These are phyloP conservation scores for Citrus hindsii DNA, from an alignment of 345 rosid species.

Conservation along the genomic window DNA sequence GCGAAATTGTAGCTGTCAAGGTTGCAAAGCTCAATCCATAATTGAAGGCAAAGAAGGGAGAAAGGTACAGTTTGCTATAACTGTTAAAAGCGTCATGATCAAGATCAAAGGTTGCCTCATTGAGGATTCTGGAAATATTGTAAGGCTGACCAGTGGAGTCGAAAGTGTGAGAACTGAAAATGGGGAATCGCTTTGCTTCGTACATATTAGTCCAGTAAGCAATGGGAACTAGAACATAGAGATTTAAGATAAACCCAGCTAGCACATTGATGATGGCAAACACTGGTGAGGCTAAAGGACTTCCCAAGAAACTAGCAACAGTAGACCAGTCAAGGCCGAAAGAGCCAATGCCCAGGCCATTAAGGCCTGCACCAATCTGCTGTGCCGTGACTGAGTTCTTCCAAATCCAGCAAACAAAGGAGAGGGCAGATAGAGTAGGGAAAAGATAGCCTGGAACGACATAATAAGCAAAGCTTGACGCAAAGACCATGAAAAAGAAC, in stretches of 20 bases:
- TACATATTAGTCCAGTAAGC: conserved; percentile 47
- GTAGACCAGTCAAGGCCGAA: conserved; percentile 49
- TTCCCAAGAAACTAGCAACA: conserved; percentile 32
- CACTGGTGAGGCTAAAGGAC: conserved; percentile 38
- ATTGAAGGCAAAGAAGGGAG: conserved; percentile 53
- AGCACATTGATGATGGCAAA: conserved; percentile 41
- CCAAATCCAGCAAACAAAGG: conserved; percentile 36
- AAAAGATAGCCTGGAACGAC: conserved; percentile 34
- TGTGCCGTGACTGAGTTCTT: conserved; percentile 27
- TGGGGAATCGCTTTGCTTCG: conserved; percentile 56
- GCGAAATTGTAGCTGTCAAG: conserved; percentile 51
- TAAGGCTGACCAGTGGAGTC: conserved; percentile 42
- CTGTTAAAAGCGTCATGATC: conserved; percentile 29
- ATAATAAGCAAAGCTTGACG: conserved; percentile 37
- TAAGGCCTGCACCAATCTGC: conserved; percentile 36
- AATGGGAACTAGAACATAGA: conserved; percentile 53
- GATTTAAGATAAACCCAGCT: conserved; percentile 45
- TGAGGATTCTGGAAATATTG: conserved; percentile 55
- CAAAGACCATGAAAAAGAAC: conserved; percentile 31
- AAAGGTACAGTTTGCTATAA: conserved; percentile 69
- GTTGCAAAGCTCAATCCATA: conserved; percentile 73
- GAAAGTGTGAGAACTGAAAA: conserved; percentile 46
- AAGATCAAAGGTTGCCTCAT: conserved; percentile 40
- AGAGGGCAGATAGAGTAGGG: conserved; percentile 26
- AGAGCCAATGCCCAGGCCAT: conserved; percentile 46